Evolutionary conservation across 108 stramenopile genomes (phyloP).

Genomic region (Conticribra weissflogii): DNA sequence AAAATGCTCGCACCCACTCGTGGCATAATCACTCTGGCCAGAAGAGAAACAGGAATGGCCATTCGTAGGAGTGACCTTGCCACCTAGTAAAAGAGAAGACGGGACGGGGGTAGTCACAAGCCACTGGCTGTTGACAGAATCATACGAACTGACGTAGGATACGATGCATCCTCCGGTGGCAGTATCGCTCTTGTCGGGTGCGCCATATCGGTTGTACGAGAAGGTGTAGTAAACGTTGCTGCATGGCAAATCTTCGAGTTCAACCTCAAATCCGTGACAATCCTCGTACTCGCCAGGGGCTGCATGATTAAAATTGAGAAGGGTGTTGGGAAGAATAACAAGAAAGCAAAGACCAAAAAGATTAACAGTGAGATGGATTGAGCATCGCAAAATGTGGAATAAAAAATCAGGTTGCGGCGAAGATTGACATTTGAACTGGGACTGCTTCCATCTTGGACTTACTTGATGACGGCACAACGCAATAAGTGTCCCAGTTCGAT

Average conservation of each 20-base stretch:
- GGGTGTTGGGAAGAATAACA: too few species aligned
- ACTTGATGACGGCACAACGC: neutral
- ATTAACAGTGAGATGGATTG: too few species aligned
- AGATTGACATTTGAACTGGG: neutral
- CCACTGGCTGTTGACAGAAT: conserved; percentile 6
- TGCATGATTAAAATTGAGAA: too few species aligned
- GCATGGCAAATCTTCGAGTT: conserved; percentile 7
- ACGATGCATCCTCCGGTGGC: conserved; percentile 1
- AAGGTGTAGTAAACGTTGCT: conserved; percentile 6
- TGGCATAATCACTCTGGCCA: conserved; percentile 3
- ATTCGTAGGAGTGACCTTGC: conserved; percentile 2
- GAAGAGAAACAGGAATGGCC: conserved; percentile 8
- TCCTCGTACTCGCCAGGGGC: too few species aligned
- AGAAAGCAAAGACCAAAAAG: too few species aligned
- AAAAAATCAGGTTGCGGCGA: neutral
- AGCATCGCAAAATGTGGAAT: neutral
- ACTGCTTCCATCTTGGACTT: too few species aligned
- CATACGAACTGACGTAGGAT: conserved; percentile 1
- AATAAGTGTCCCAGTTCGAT: conserved; percentile 9
- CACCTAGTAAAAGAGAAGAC: conserved; percentile 1
- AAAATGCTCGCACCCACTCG: conserved; percentile 4
- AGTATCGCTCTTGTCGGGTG: conserved; percentile 8
- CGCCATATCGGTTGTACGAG: conserved; percentile 2
- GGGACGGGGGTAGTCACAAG: conserved; percentile 6
- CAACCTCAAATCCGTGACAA: conserved; percentile 6